Conservation (phyloP, 768 basidiomycete species). For the Psilocybe cyanescens region DNA sequence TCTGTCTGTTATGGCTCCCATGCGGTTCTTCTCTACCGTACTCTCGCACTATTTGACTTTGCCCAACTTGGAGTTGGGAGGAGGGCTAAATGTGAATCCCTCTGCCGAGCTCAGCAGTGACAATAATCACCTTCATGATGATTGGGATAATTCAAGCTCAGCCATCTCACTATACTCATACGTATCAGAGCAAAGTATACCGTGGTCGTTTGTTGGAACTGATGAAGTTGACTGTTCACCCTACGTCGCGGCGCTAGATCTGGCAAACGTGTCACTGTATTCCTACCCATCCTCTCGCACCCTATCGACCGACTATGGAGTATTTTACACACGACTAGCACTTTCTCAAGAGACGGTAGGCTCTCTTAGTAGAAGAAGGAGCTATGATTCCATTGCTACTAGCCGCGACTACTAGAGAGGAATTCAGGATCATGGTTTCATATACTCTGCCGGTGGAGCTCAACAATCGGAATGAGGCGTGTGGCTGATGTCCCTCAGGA, state of each 20-base stretch:
- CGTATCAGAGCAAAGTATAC: not conserved
- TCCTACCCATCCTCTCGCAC: not conserved
- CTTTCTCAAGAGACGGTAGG: not conserved
- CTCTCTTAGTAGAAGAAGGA: no score
- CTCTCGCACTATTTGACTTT: not conserved
- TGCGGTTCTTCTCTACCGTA: not conserved
- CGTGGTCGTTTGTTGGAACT: not conserved
- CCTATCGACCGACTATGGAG: slow-evolving; percentile 1
- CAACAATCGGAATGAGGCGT: no score
- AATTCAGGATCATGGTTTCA: no score
- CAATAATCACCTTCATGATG: not conserved
- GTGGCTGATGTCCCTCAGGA: no score
- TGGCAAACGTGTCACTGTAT: not conserved
- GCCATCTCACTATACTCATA: not conserved
- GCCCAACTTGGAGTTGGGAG: not conserved
- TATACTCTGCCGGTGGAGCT: no score
- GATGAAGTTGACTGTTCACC: not conserved
- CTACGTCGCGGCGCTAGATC: not conserved
- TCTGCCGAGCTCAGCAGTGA: not conserved
- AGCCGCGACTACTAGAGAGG: no score
- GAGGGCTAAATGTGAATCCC: not conserved
- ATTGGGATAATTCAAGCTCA: no score
- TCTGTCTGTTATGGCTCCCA: not conserved
- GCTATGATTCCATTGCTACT: no score
- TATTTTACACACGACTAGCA: not conserved